These are phyloP conservation scores for Coelastrella sp. DNA, from an alignment of 139 green algal species.

Conservation along the genomic window DNA sequence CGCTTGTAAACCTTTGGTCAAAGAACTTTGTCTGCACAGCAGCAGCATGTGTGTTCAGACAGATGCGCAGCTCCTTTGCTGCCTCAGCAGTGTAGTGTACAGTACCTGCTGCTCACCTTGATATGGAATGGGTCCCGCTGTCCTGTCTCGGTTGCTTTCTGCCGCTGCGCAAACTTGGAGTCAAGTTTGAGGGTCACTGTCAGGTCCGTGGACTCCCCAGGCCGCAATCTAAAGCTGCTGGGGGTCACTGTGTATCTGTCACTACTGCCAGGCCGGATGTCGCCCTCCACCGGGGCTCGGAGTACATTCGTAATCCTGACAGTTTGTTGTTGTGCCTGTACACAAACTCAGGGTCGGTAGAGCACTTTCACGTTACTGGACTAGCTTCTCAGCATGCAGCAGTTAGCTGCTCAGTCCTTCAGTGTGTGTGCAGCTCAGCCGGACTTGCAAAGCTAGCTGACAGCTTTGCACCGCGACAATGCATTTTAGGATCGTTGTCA, in stretches of 20 bases:
- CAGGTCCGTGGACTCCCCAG: constrained; percentile 52
- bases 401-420: too few relatives aligned
- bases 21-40: constrained; percentile 71
- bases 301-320: constrained; percentile 75
- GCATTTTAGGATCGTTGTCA: too few relatives aligned
- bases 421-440: too few relatives aligned
- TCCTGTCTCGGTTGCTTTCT: constrained; percentile 70
- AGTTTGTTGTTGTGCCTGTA: constrained; percentile 71
- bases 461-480: too few relatives aligned
- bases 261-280: constrained; percentile 70
- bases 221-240: constrained; percentile 59
- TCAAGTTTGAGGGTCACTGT: constrained; percentile 67
- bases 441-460: too few relatives aligned
- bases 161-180: constrained; percentile 71
- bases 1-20: constrained; percentile 81
- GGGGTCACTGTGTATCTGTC: constrained; percentile 78
- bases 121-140: constrained; percentile 86
- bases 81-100: too few relatives aligned
- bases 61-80: background rate
- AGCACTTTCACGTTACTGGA: too few relatives aligned
- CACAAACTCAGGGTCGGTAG: too few relatives aligned
- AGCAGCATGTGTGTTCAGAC: background rate
- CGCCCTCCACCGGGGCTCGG: constrained; percentile 66
- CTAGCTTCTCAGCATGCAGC: too few relatives aligned
- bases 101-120: constrained; percentile 61